Percentiles rank a stretch among this genome's conserved stretches.
Evolutionary conservation across 2,329 filamentous ascomycete species (phyloP).

Genomic region (Onygenales sp.): DNA sequence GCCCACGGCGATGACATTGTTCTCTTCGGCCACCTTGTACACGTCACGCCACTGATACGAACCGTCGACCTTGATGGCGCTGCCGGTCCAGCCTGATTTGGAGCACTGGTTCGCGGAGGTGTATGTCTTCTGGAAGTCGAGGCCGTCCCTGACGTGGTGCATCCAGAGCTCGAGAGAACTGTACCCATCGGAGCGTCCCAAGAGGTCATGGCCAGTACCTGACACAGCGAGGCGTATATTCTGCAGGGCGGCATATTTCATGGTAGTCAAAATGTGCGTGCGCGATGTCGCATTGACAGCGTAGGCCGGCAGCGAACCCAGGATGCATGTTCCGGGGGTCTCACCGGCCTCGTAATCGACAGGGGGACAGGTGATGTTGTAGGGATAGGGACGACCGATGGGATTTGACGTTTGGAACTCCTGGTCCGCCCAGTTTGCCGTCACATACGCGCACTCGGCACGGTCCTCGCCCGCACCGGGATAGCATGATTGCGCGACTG

Average conservation of each 20-base stretch:
- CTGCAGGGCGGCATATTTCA: slow-evolving; percentile 16
- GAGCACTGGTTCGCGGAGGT: slow-evolving; percentile 6
- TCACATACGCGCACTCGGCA: slow-evolving; percentile 25
- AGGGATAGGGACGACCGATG: slow-evolving; percentile 15
- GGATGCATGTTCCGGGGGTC: slow-evolving; percentile 11
- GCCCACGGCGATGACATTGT: slow-evolving; percentile 21
- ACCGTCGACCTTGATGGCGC: slow-evolving; percentile 20
- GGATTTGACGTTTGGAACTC: slow-evolving; percentile 15
- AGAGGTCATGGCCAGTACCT: slow-evolving; percentile 47
- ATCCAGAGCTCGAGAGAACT: slow-evolving; percentile 32
- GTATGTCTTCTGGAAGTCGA: slow-evolving; percentile 18
- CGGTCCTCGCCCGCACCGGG: slow-evolving; percentile 34
- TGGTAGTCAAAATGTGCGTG: slow-evolving; percentile 1
- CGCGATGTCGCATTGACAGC: slow-evolving; percentile 9
- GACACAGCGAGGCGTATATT: slow-evolving; percentile 36
- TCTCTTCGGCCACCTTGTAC: slow-evolving; percentile 18
- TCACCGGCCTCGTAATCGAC: slow-evolving; percentile 14
- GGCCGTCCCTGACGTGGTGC: slow-evolving; percentile 20
- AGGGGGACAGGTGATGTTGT: slow-evolving; percentile 15
- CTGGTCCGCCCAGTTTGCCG: slow-evolving; percentile 10
- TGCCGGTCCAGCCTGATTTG: slow-evolving; percentile 21
- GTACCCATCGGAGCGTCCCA: slow-evolving; percentile 25
- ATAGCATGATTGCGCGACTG: slow-evolving; percentile 46
- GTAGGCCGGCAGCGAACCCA: slow-evolving; percentile 15
- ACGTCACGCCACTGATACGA: slow-evolving; percentile 25